Conservation (phyloP, 2,329 filamentous ascomycete species). For the Cadophora sp. region DNA sequence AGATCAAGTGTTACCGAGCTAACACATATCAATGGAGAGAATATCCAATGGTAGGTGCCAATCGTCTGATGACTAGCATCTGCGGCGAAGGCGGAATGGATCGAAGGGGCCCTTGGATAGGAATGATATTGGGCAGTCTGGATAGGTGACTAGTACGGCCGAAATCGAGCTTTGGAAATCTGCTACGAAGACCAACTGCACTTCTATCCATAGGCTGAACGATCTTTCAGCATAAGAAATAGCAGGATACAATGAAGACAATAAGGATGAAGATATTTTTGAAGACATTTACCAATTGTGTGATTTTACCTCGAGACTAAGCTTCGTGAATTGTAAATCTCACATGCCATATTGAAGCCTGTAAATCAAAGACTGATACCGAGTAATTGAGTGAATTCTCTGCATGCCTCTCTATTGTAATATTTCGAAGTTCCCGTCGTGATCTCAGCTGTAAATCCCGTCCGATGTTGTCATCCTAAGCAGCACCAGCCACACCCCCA, state of each 20-base stretch:
- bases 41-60: conserved; percentile 11
- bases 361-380: background rate
- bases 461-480: background rate
- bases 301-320: background rate
- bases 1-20: background rate
- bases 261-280: too few relatives aligned
- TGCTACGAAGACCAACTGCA: too few relatives aligned
- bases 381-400: too few relatives aligned
- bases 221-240: too few relatives aligned
- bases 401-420: too few relatives aligned
- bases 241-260: too few relatives aligned
- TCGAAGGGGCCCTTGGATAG: background rate
- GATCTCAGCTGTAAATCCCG: background rate
- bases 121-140: background rate
- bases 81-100: too few relatives aligned
- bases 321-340: background rate
- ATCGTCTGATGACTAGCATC: too few relatives aligned
- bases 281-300: background rate
- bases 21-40: background rate
- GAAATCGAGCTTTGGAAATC: too few relatives aligned
- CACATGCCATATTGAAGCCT: background rate
- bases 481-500: background rate
- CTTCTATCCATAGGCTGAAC: too few relatives aligned
- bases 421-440: too few relatives aligned
- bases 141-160: too few relatives aligned